Percentiles rank a stretch among this genome's conserved stretches.
phyloP scores from a whole-genome alignment of 768 basidiomycete species.

The Lyophyllum atratum region DNA sequence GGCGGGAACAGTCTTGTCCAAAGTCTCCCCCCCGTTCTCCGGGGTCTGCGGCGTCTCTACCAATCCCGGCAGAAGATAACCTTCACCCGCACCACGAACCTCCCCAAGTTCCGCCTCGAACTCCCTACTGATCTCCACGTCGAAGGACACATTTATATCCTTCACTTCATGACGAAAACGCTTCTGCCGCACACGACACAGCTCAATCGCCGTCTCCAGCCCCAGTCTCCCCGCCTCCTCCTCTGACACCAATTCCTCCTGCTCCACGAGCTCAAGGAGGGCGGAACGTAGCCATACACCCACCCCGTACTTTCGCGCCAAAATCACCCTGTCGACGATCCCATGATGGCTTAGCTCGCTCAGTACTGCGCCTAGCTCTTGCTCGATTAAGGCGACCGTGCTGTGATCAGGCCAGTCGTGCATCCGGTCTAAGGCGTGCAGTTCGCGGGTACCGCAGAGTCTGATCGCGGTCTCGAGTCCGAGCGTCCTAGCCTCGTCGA shows the following conservation, averaged over 20 bases:
- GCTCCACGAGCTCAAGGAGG: neutral
- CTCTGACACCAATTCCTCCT: neutral
- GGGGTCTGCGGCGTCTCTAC: neutral
- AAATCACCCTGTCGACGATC: neutral
- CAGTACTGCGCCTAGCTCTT: constrained; percentile 1
- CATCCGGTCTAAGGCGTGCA: neutral
- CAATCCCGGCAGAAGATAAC: neutral
- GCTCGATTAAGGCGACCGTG: neutral
- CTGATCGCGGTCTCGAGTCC: constrained; percentile 8
- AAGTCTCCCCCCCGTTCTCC: neutral
- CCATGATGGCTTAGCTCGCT: neutral
- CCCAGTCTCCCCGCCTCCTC: constrained; percentile 5
- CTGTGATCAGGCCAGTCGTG: too few species aligned
- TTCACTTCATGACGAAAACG: neutral
- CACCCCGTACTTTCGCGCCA: constrained; percentile 7
- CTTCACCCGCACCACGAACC: neutral
- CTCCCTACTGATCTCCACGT: neutral
- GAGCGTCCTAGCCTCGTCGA: constrained; percentile 6
- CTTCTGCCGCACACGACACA: constrained; percentile 6
- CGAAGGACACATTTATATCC: too few species aligned
- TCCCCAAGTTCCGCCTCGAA: neutral
- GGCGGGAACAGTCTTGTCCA: too few species aligned
- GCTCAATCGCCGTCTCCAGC: constrained; percentile 3
- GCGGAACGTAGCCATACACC: constrained; percentile 3
- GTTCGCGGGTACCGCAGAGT: constrained; percentile 7